Base-by-base conservation (phyloP, 768 basidiomycete species). In the Fomitopsis serialis region DNA sequence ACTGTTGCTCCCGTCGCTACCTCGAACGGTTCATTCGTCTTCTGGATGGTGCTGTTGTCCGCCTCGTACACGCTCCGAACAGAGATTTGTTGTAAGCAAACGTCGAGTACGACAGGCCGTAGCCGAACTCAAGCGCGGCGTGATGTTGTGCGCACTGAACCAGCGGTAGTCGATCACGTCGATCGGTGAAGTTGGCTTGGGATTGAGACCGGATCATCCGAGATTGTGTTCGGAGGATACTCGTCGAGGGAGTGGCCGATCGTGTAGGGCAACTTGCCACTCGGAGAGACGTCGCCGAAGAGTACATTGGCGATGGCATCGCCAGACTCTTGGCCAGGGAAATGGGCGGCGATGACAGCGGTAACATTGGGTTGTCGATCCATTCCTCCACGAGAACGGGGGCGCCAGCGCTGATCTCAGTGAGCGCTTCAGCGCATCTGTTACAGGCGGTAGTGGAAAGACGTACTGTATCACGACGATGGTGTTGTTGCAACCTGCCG, bases 101-200 rank as follows among this genome's bases (percentile, higher is more conserved):
- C 1, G 70, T 78, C 36, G 93, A 87, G 70, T 97, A 97, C 53
- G 84, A 87, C 63, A 94, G 66, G 0, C 93, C 93, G 61, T 83
- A 94, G 3, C 93, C 93, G 64, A 96, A 97, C 63, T 91, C 89
- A 59, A 92, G 32, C 87, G 86, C 0, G 90, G 90, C 0, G 76
- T 75, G 53, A 91, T 88, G 54, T 82, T 78, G 63, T 78, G 70
- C 78, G 61, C 55, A 46, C 76, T 75, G 54, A 77, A 77, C 54
- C 67, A 69, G 25, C 72, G 59, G 52, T 77, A 74, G 50, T 58
- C 58, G 51, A 63, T 50, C 52, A 63, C 59, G 74, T 50, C 24
- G 70, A 70, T 92, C 91, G 0, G 70, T 78, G 60, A 91, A 92
- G 49, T 40, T 6, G 6, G 37, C 13, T 15, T 40, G 37, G 37